phyloP scores from a whole-genome alignment of 1,284 basidiomycete species.

The Cystobasidiaceae sp. region DNA sequence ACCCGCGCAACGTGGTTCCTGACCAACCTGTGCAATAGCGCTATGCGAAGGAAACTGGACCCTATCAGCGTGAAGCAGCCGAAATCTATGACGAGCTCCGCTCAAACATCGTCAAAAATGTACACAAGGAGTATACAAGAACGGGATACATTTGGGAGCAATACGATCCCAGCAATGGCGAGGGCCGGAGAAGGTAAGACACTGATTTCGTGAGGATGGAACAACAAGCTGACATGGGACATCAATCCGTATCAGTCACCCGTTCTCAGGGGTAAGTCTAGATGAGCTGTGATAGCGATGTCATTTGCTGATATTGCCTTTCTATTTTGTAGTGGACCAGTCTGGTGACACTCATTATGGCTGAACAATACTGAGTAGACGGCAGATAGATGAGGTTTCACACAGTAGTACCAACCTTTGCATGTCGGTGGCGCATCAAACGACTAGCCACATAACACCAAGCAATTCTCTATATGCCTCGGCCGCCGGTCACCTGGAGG shows the following conservation, averaged over 20 bases:
- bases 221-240: too few relatives aligned
- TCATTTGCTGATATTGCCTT: too few relatives aligned
- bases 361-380: slow-evolving; percentile 38
- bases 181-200: slow-evolving; percentile 65
- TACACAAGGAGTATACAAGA: slow-evolving; percentile 79
- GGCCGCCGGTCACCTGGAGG: slow-evolving; percentile 19
- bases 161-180: slow-evolving; percentile 75
- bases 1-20: not conserved
- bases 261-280: not conserved
- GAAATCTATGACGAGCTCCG: slow-evolving; percentile 74
- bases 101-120: slow-evolving; percentile 75
- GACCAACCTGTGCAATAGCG: slow-evolving; percentile 52
- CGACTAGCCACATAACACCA: not conserved
- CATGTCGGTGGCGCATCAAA: not conserved
- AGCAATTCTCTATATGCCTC: slow-evolving; percentile 12
- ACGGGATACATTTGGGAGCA: slow-evolving; percentile 97
- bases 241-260: not conserved
- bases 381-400: too few relatives aligned
- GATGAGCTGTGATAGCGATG: not conserved
- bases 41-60: slow-evolving; percentile 72
- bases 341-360: slow-evolving; percentile 44
- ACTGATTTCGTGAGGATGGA: too few relatives aligned
- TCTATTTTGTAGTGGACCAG: slow-evolving; percentile 38
- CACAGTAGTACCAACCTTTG: too few relatives aligned
- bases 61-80: slow-evolving; percentile 65